phyloP scores from a whole-genome alignment of 129 eudicot species.

The Centaurea solstitialis region DNA sequence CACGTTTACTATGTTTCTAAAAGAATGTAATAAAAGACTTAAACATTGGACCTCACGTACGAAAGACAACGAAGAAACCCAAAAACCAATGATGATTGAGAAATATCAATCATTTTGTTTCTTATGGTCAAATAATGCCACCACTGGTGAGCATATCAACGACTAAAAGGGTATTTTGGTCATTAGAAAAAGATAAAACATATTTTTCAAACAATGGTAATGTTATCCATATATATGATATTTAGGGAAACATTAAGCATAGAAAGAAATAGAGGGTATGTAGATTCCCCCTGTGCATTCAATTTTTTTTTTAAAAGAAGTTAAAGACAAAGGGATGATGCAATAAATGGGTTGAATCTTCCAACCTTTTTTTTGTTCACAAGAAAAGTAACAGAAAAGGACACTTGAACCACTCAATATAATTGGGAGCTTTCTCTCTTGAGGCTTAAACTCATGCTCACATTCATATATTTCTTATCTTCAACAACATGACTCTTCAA shows the following conservation, averaged over 20 bases:
- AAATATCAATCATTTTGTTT: too few relatives aligned
- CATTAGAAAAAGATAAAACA: not conserved
- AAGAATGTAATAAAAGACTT: too few relatives aligned
- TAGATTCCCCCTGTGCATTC: not conserved
- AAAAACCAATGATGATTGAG: too few relatives aligned
- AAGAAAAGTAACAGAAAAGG: conserved; percentile 12
- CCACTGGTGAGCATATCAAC: not conserved
- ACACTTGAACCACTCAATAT: conserved; percentile 27
- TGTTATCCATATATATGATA: not conserved
- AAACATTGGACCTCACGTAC: too few relatives aligned
- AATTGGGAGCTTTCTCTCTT: conserved; percentile 3
- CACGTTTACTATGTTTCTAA: too few relatives aligned
- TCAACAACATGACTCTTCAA: conserved; percentile 26
- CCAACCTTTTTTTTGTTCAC: not conserved
- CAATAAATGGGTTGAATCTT: not conserved
- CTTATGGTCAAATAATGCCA: not conserved
- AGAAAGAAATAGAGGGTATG: not conserved
- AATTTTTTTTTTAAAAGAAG: not conserved
- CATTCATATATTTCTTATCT: conserved; percentile 22
- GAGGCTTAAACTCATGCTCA: not conserved
- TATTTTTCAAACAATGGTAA: not conserved
- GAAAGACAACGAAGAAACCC: too few relatives aligned
- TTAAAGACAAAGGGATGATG: not conserved
- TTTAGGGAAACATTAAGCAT: not conserved
- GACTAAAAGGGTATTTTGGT: not conserved